Percentiles rank a stretch among this genome's conserved stretches.
Conservation (phyloP, 345 rosid genomes). For the Brassica nigra region DNA sequence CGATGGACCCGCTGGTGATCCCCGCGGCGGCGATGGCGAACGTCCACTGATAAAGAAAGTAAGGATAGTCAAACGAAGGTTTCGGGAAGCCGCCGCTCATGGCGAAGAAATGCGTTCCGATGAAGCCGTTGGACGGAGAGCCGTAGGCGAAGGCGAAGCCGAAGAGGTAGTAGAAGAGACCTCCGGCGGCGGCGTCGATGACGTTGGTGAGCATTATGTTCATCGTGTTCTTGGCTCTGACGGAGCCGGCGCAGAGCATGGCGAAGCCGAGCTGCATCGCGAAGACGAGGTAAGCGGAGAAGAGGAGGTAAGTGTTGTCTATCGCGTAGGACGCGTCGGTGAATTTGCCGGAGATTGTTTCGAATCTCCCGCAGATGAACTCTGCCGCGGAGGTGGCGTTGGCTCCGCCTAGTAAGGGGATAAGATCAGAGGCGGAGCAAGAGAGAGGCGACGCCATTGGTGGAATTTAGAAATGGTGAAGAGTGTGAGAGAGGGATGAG, state of each 20-base stretch:
- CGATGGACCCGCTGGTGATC: conserved; percentile 75
- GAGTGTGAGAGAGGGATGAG: not conserved
- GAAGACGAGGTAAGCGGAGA: conserved; percentile 50
- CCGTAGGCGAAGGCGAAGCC: conserved; percentile 44
- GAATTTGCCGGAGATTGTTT: conserved; percentile 31
- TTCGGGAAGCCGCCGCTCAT: conserved; percentile 26
- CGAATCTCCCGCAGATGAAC: conserved; percentile 40
- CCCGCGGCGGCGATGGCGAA: conserved; percentile 56
- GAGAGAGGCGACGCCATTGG: conserved; percentile 30
- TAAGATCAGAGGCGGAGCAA: conserved; percentile 38
- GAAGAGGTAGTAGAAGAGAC: conserved; percentile 41
- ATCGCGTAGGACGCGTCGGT: conserved; percentile 44
- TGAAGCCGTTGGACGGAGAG: conserved; percentile 39
- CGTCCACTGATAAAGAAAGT: conserved; percentile 66
- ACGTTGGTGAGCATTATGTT: conserved; percentile 50
- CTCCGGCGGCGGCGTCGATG: conserved; percentile 45
- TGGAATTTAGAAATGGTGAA: not conserved
- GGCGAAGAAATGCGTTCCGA: conserved; percentile 41
- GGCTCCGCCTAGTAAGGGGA: conserved; percentile 27
- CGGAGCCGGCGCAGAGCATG: conserved; percentile 55
- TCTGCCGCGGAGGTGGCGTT: conserved; percentile 37
- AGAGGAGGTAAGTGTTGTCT: conserved; percentile 52
- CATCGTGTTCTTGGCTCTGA: conserved; percentile 47
- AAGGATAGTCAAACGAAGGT: conserved; percentile 49
- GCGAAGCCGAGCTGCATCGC: conserved; percentile 53